Conservation (phyloP, 2,329 filamentous ascomycete species). For the Paecilomyces dactylethromorphus region DNA sequence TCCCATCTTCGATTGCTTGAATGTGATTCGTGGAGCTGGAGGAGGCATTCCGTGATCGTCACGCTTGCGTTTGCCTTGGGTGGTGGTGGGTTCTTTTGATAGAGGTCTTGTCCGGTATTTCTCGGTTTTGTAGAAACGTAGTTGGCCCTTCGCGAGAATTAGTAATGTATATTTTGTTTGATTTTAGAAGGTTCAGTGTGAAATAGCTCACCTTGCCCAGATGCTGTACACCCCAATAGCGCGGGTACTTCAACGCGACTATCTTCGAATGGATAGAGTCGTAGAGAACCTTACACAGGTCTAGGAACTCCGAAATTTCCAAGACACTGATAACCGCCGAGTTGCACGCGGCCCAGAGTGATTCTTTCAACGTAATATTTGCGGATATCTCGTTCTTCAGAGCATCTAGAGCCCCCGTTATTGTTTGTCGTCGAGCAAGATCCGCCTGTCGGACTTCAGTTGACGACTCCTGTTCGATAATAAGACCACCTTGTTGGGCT, state of each 20-base stretch:
- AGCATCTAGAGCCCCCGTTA: constrained; percentile 53
- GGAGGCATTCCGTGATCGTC: constrained; percentile 29
- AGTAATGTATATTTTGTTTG: constrained; percentile 1
- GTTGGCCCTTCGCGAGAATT: constrained; percentile 26
- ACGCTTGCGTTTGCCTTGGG: constrained; percentile 31
- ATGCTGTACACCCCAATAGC: constrained; percentile 50
- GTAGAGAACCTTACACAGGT: constrained; percentile 53
- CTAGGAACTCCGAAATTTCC: constrained; percentile 51
- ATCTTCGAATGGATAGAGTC: constrained; percentile 44
- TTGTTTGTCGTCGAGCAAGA: constrained; percentile 48
- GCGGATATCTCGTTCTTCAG: constrained; percentile 47
- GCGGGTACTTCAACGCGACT: constrained; percentile 49
- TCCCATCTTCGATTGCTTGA: constrained; percentile 32
- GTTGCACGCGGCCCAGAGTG: constrained; percentile 51
- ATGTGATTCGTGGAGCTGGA: constrained; percentile 32
- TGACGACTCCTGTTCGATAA: constrained; percentile 51
- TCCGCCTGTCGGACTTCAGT: constrained; percentile 48
- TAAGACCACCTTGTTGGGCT: constrained; percentile 37
- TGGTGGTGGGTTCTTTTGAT: constrained; percentile 18
- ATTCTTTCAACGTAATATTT: constrained; percentile 45
- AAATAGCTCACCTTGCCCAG: constrained; percentile 41
- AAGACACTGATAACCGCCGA: constrained; percentile 45
- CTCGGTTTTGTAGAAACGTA: constrained; percentile 36
- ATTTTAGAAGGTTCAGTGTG: background rate
- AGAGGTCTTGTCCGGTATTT: constrained; percentile 31